Base-by-base conservation (phyloP, 345 rosid species). In the Nephelium lappaceum region DNA sequence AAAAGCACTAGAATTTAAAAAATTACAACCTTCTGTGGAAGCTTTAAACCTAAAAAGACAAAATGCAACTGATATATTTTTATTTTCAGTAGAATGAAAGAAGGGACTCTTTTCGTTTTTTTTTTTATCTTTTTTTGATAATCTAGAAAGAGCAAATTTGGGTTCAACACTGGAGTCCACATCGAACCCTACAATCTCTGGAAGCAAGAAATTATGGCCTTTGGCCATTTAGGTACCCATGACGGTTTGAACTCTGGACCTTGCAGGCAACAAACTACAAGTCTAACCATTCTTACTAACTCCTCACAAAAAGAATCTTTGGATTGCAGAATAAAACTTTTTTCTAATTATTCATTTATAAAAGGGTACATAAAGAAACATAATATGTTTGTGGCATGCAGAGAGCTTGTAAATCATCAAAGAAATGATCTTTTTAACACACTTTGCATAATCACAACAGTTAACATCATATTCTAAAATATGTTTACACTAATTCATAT, bases 1-100 rank as follows among this genome's bases (percentile, higher is more conserved):
- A 86, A 69, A 76, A 14, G 72, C 66, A 55, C 53, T 36, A 67
- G 39, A 67, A 53, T 53, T 58, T 38, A 67, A 76, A 55, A 55
- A 67, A 15, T 53, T 2, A 8, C 6, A 4, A 53, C 41, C 39
- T 76, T 51, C 38, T 49, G 21, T 16, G n/a, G 3, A 53, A 36
- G 25, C 2, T 36, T 23, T 12, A 55, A 76, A 23, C 72, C 61
- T 67, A 8, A 76, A 76, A 38, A 74, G 55, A 24, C 12, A 74
- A 1, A 14, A 74, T 11, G 69, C 57, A 49, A 71, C 38, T 15
- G 14, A 43, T 24, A 24, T 10, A 23, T 25, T 11, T 21, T 24
- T 60, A 70, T 16, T 11, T 16, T 49, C 2, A 47, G 12, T 47
- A 12, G 58, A 68, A 47, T 43, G 57, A 0, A 47, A 47, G 41